Percentiles rank a stretch among this genome's conserved stretches.
Conservation (phyloP, 176 grass and related monocot genomes). For the Oryza nivara region DNA sequence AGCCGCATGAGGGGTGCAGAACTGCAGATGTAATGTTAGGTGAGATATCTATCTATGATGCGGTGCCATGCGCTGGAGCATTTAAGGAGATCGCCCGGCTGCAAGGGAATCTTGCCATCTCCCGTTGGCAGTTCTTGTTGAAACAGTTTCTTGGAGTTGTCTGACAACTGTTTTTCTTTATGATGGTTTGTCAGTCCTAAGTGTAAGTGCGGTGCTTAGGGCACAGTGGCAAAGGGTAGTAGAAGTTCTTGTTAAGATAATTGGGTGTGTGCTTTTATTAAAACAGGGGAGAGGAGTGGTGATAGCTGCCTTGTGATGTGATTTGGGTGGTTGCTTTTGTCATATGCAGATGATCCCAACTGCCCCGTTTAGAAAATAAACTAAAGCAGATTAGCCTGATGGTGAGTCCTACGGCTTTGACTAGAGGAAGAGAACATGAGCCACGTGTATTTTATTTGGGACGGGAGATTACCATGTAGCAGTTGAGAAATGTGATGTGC, state of each 20-base stretch:
- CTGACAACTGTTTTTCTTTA: slow-evolving; percentile 23
- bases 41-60: slow-evolving; percentile 14
- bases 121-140: slow-evolving; percentile 3
- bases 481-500: slow-evolving; percentile 30
- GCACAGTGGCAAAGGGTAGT: not conserved
- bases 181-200: slow-evolving; percentile 1
- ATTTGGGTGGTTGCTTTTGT: slow-evolving; percentile 32
- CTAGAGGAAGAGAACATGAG: slow-evolving; percentile 49
- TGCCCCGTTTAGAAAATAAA: slow-evolving; percentile 39
- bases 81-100: slow-evolving; percentile 11
- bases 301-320: slow-evolving; percentile 33
- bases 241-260: slow-evolving; percentile 8
- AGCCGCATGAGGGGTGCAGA: not conserved
- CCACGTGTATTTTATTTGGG: slow-evolving; percentile 40
- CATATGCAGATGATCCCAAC: slow-evolving; percentile 53
- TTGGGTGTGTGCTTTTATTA: slow-evolving; percentile 32
- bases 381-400: slow-evolving; percentile 15
- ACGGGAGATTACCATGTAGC: slow-evolving; percentile 15
- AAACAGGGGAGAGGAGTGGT: slow-evolving; percentile 22
- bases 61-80: slow-evolving; percentile 15
- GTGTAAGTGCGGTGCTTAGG: slow-evolving; percentile 15
- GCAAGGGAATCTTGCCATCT: slow-evolving; percentile 27
- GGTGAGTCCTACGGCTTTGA: slow-evolving; percentile 11
- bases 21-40: slow-evolving; percentile 19
- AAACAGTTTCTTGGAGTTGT: slow-evolving; percentile 30